Base-by-base conservation (phyloP, 345 rosid species). In the Gossypium raimondii region DNA sequence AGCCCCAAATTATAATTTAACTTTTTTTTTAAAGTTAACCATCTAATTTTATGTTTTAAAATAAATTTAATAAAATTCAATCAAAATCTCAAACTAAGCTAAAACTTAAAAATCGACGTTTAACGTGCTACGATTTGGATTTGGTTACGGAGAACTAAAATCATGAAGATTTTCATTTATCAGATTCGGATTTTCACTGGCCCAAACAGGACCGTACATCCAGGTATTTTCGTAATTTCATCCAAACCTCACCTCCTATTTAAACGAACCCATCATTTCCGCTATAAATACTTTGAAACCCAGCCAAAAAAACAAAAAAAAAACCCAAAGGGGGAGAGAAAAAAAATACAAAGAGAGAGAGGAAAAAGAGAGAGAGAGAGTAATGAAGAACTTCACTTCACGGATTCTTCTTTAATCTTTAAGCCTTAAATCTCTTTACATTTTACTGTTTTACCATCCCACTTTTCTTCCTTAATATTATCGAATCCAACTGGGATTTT, bases 241-340 rank as follows among this genome's bases (percentile, higher is more conserved):
- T 2, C 25, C 20, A 24, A 78, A 72, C 25, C 11, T n/a, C 12
- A 43, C 27, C 22, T 65, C 73, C 59, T 59, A 43, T 75, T 67
- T 77, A 73, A 63, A 29, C 9, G 0, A 79, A 22, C 10, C 0
- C 44, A 67, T 27, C 67, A 22, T 27, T 59, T 64, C 56, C 72
- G 78, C 81, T 85, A 89, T 91, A 89, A 83, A 84, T 78, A 65
- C 9, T 4, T 11, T 4, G 38, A 12, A 59, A 59, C 41, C 64
- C 64, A 25, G 41, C 64, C 38, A 25, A 1, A 5, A 5, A 59
- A 11, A 1, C 16, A 5, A 43, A 75, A 27, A 34, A 34, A 34
- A 34, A 4, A 34, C 7, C 7, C 41, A 34, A 34, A 9, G 55
- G 3, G 53, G 70, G 22, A 20, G 83, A 13, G 78, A 9, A 76